Percentiles rank a stretch among this genome's conserved stretches.
Conservation (phyloP, 345 rosid genomes). For the Erysimum cheiranthoides region DNA sequence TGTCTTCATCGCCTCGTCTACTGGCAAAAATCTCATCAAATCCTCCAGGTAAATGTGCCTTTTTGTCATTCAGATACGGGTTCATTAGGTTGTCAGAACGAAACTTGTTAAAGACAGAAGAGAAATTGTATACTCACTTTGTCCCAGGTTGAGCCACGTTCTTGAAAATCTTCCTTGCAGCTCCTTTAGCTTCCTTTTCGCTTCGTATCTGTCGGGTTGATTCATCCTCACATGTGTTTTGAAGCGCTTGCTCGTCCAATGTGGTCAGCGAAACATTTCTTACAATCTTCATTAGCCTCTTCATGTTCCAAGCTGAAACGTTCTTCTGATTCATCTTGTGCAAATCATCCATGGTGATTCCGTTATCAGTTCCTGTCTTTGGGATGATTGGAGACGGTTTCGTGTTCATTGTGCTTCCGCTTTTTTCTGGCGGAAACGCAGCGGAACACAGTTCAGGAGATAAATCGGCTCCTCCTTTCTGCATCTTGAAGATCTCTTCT, state of each 20-base stretch:
- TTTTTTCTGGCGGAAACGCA: constrained; percentile 50
- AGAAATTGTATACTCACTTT: constrained; percentile 49
- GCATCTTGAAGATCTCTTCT: constrained; percentile 57
- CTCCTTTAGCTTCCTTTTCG: constrained; percentile 82
- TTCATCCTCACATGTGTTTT: constrained; percentile 59
- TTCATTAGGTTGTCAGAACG: constrained; percentile 33
- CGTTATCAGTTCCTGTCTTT: constrained; percentile 43
- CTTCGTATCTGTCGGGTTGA: constrained; percentile 62
- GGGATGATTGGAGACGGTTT: constrained; percentile 47
- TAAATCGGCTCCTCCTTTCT: constrained; percentile 65
- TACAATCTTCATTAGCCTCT: constrained; percentile 86
- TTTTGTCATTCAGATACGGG: constrained; percentile 52
- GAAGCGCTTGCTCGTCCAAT: constrained; percentile 72
- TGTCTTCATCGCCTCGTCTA: constrained; percentile 75
- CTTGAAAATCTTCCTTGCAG: constrained; percentile 82
- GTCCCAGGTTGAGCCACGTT: constrained; percentile 71
- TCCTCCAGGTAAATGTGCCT: constrained; percentile 77
- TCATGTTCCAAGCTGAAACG: constrained; percentile 97
- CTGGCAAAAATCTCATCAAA: constrained; percentile 76
- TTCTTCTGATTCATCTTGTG: constrained; percentile 77
- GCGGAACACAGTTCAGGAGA: constrained; percentile 63
- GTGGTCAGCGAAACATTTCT: constrained; percentile 72
- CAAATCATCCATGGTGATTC: constrained; percentile 65
- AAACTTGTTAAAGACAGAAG: background rate
- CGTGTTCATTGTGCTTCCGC: constrained; percentile 49